Conservation (phyloP, 2,329 filamentous ascomycete species). For the Cytospora paraplurivora region DNA sequence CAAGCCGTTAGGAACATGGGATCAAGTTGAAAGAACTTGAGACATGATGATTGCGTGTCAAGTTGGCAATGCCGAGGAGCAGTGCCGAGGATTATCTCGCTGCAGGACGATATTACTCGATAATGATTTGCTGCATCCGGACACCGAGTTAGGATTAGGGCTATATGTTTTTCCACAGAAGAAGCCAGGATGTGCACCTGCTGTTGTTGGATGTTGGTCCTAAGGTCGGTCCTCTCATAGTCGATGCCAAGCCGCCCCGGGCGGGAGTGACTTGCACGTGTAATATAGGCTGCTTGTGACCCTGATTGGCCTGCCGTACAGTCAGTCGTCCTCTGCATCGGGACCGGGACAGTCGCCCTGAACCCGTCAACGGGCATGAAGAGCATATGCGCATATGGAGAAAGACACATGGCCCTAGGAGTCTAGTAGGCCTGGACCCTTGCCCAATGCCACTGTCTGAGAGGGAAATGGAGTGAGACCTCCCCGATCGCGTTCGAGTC, state of each 20-base stretch:
- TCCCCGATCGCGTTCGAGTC: neutral
- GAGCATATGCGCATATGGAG: neutral
- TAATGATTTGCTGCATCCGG: too few relatives aligned
- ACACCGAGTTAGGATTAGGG: too few relatives aligned
- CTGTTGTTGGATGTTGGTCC: conserved; percentile 20
- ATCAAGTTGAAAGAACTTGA: neutral
- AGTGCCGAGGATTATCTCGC: neutral
- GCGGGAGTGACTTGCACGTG: too few relatives aligned
- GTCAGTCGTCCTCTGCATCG: too few relatives aligned
- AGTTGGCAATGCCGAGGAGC: conserved; percentile 7
- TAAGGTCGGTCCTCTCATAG: conserved; percentile 15
- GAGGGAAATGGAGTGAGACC: neutral
- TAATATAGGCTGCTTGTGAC: too few relatives aligned
- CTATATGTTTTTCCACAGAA: neutral
- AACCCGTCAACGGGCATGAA: conserved; percentile 20
- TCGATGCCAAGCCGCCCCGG: neutral
- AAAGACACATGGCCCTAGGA: neutral
- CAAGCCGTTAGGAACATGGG: neutral
- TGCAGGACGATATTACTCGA: too few relatives aligned
- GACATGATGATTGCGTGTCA: conserved; percentile 8
- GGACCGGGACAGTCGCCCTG: neutral
- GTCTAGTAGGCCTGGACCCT: neutral
- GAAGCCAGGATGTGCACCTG: neutral
- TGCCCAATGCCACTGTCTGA: neutral
- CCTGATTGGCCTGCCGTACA: too few relatives aligned